Percentiles rank a stretch among this genome's conserved stretches.
These are phyloP conservation scores for Starmerella floricola DNA, from an alignment of 805 yeast genomes.

Conservation along the genomic window DNA sequence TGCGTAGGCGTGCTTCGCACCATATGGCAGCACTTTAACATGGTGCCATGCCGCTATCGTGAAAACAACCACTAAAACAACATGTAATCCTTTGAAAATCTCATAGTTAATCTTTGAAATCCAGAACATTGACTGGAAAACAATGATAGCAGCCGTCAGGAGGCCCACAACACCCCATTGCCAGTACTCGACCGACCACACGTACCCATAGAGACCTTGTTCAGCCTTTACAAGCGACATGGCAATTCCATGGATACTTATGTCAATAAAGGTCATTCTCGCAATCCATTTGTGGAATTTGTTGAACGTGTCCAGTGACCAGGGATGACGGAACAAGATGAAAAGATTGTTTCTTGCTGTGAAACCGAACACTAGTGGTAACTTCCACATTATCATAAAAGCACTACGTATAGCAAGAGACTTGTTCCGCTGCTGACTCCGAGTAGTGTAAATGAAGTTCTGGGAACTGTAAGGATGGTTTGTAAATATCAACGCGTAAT, in stretches of 20 bases:
- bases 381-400: conserved; percentile 22
- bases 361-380: conserved; percentile 43
- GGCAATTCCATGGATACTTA: conserved; percentile 44
- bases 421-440: conserved; percentile 19
- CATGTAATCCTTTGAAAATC: conserved; percentile 43
- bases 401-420: conserved; percentile 17
- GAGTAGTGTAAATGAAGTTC: conserved; percentile 17
- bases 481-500: conserved; percentile 23
- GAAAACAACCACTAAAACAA: conserved; percentile 43
- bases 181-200: conserved; percentile 21
- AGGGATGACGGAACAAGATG: conserved; percentile 35
- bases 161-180: conserved; percentile 35
- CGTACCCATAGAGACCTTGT: conserved; percentile 22
- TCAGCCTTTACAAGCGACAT: conserved; percentile 28
- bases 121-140: conserved; percentile 39
- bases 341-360: conserved; percentile 62
- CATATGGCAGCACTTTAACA: conserved; percentile 15
- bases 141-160: conserved; percentile 32
- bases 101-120: conserved; percentile 48
- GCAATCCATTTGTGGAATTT: conserved; percentile 55
- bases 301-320: conserved; percentile 35
- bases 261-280: conserved; percentile 38
- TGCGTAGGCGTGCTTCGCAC: conserved; percentile 13
- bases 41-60: conserved; percentile 52
- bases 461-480: conserved; percentile 8